Base-by-base conservation (phyloP, 192 early-diverging fungal genomes). In the Rhizophagus prolifer region DNA sequence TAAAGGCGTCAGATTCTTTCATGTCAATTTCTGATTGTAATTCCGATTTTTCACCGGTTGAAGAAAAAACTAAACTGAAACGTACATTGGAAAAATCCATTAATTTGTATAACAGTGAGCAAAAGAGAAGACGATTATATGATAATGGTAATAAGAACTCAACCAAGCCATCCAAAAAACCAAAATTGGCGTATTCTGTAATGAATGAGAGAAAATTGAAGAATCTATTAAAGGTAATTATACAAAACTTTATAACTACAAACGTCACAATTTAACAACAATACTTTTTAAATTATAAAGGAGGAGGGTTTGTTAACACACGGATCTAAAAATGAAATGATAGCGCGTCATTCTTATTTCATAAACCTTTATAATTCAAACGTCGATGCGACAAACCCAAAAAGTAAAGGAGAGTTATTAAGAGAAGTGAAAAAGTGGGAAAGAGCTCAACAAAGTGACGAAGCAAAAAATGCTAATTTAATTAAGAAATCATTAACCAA, bases 341-440 rank as follows among this genome's bases (percentile, higher is more conserved):
- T 54, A 38, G 65, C 25, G 28, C 58, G 74, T 36, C 74, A 76
- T 50, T 31, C 62, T 5, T 26, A 76, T 10, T 76, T 16, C 34
- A 30, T 50, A 30, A 66, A 76, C 26, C 74, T 63, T 28, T 76
- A 60, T 16, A 76, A 76, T 44, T 30, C 74, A 21, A 76, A 76
- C 34, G 38, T 76, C 25, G 74, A 76, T 66, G 61, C 74, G 23
- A 66, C 74, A 14, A 66, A 58, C 26, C 61, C 62, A 66, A 76
- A 76, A 28, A 30, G 16, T n/a, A 46, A 44, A 31, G 16, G 19
- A 19, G 61, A 54, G 23, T 66, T 76, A 28, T 16, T 63, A 38
- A 46, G 26, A 25, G 44, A 66, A 13, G 16, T 76, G 28, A 44
- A 31, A 21, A 66, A 46, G 23, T 76, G 74, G 74, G 74, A 76